These are phyloP conservation scores for Fusarium tupiense DNA, from an alignment of 2,329 filamentous ascomycete genomes.

Conservation along the genomic window DNA sequence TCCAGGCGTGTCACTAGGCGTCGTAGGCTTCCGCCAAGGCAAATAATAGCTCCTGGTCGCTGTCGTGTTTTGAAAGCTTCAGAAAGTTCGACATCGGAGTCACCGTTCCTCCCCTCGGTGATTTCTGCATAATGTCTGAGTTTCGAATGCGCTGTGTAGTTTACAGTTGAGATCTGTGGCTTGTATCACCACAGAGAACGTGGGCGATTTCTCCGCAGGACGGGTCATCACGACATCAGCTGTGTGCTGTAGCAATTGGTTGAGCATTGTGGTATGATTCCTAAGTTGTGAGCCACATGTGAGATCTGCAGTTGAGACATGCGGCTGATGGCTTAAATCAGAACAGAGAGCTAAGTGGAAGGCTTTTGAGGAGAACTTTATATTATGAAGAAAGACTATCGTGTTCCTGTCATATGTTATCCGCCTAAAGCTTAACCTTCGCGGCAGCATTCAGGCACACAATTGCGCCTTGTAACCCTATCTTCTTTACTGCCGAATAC, in stretches of 20 bases:
- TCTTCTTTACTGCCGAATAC: constrained; percentile 24
- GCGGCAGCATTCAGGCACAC: neutral
- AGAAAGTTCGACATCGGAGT: neutral
- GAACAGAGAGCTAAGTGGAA: neutral
- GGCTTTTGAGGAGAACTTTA: neutral
- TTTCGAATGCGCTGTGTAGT: too few relatives aligned
- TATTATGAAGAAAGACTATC: too few relatives aligned
- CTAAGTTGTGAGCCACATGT: neutral
- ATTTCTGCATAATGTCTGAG: neutral
- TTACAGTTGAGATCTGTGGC: neutral
- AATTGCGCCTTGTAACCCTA: neutral
- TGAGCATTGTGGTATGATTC: neutral
- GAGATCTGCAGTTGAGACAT: neutral
- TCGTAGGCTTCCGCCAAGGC: accelerated
- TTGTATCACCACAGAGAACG: neutral
- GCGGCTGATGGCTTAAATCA: neutral
- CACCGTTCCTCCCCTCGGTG: neutral
- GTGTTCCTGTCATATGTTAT: neutral
- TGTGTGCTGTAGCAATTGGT: accelerated
- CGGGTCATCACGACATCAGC: neutral
- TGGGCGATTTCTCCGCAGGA: too few relatives aligned
- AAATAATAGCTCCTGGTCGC: neutral
- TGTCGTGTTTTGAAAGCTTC: neutral
- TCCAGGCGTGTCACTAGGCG: neutral
- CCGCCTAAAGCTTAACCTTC: neutral